Base-by-base conservation (phyloP, 2,329 filamentous ascomycete species). In the Botrytis fabae region DNA sequence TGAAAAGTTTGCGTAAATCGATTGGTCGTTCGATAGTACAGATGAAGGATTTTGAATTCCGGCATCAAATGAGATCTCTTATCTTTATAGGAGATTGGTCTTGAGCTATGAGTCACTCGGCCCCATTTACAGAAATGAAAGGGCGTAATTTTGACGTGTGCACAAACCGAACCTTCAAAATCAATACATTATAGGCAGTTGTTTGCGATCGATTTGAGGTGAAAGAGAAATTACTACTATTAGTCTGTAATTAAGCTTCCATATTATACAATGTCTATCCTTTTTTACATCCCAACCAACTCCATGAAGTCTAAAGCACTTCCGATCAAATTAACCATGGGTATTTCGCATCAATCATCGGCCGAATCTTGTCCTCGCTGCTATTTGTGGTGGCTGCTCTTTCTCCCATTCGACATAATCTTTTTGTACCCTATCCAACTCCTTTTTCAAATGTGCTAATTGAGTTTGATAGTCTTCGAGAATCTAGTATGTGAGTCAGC, bases 401-500 rank as follows among this genome's bases (percentile, higher is more conserved):
- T 81, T 81, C 73, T 88, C 84, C 86, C 86, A 89, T 70, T 85
- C 85, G 12, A 82, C 81, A 76, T 86, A 89, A 72, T 88, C 85
- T 76, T 85, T 84, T 75, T 84, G 84, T 65, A 88, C 86, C 65
- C 85, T 82, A 71, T 85, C 85, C 51, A 89, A 77, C 81, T 89
- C 87, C 76, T 90, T 91, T 82, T 90, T 92, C 75, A 97, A 85
- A 80, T 95, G 91, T 79, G 88, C 85, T 48, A 96, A 85, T 83
- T 95, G 93, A 81, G 91, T 92, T 81, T 95, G 91, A 81, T 95
- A 95, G 80, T 94, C 92, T 78, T 92, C 91, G 78, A 95, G 83
- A 64, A 95, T 91, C 92, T 94, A 75, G 40, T 68, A 46, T 22
- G 40, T 38, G 40, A 18, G 71, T 80, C 75, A 80, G 77, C 68